Evolutionary conservation across 2,329 filamentous ascomycete genomes (phyloP), one percentile per base, ranked within the genome.

Genomic region (Ophiosphaerella herpotricha): DNA sequence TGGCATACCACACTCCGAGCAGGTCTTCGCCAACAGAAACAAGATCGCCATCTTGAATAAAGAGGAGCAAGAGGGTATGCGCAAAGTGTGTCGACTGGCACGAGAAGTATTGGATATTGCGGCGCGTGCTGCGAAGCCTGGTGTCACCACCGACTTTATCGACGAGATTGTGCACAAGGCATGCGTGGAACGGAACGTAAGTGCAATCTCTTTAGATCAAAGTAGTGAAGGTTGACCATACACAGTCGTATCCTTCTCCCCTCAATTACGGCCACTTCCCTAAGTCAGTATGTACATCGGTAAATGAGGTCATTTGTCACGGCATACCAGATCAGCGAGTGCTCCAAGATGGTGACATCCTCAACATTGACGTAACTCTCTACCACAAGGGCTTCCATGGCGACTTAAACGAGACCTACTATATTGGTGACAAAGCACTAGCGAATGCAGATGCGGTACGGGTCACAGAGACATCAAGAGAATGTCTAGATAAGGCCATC

Each of bases 251-350:
- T 72, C 93, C 93, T 0, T 97, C 93, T 1, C 91, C 93, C 1
- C 80, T 97, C 31, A 97, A 97, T 78, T 97, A 97, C 77, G 89
- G 90, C 79, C 82, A 92, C 74, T 99, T 97, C 77, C 94, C 94
- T 59, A 99, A 99, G 78, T 99, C 94, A 0, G 90, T 97, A 55
- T 99, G 94, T 77, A 97, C 93, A 3, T 97, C 93, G 2, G 78
- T 90, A 42, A 99, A 99, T 79, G 94, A 99, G 76, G 89, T 96
- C 58, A 97, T 99, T 73, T 99, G 94, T 79, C 94, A 99, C 80
- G 94, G 94, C 45, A 99, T 99, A 57, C 94, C 94, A 13, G 94
- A 99, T 68, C 86, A 96, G 72, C 85, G 94, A 47, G 81, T 89
- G 7, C 82, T 99, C 1, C 77, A 91, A 57, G 93, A 99, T 62